Conservation (phyloP, 441 rosid genomes). For the Pelargonium myrrhifolium region DNA sequence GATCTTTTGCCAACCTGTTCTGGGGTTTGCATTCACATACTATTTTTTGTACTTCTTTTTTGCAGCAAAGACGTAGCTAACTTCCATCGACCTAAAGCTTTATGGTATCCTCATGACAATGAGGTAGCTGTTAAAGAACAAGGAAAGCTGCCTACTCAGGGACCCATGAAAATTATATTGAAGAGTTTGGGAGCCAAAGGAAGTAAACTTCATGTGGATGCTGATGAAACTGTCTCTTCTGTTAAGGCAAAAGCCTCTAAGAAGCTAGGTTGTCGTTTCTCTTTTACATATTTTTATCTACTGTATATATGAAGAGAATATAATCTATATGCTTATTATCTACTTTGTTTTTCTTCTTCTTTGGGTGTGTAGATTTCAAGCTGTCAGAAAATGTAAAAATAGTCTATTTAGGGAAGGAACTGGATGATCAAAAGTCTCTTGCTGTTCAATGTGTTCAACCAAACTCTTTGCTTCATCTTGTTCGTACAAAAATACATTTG, state of each 20-base stretch:
- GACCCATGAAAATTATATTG: slow-evolving; percentile 79
- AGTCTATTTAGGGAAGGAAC: slow-evolving; percentile 82
- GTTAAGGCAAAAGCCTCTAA: slow-evolving; percentile 82
- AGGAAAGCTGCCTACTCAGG: slow-evolving; percentile 70
- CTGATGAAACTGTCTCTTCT: slow-evolving; percentile 76
- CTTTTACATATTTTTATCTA: slow-evolving; percentile 11
- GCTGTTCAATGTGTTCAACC: slow-evolving; percentile 80
- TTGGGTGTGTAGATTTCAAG: slow-evolving; percentile 65
- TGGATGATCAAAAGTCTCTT: slow-evolving; percentile 75
- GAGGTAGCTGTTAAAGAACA: slow-evolving; percentile 90
- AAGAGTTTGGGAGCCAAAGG: slow-evolving; percentile 99
- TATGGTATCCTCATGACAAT: slow-evolving; percentile 96
- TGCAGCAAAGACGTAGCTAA: slow-evolving; percentile 89
- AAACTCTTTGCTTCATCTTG: slow-evolving; percentile 88
- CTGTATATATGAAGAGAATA: not conserved
- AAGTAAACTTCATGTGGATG: slow-evolving; percentile 79
- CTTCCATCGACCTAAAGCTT: slow-evolving; percentile 94
- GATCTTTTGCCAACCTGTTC: not conserved
- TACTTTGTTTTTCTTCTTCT: slow-evolving; percentile 7
- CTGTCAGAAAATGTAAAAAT: slow-evolving; percentile 73
- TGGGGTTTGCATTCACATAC: not conserved
- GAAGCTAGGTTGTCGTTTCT: slow-evolving; percentile 73
- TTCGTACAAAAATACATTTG: slow-evolving; percentile 75
- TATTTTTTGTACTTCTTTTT: slow-evolving; percentile 13
- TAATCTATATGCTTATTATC: not conserved